phyloP scores from a whole-genome alignment of 2,329 filamentous ascomycete genomes.

The Cercospora sp. region DNA sequence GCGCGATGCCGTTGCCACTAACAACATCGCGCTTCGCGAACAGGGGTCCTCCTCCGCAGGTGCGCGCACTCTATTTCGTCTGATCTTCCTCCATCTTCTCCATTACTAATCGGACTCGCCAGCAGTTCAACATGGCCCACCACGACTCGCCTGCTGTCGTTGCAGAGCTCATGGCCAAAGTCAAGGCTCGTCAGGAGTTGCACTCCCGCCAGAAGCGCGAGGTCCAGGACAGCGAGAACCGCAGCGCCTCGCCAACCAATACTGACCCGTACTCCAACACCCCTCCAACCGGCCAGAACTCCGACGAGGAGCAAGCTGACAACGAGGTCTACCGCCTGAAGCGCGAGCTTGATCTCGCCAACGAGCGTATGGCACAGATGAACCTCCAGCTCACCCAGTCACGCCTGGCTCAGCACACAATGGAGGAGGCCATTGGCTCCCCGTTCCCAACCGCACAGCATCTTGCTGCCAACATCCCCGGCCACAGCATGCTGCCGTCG shows the following conservation, averaged over 20 bases:
- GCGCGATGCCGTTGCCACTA: slow-evolving; percentile 36
- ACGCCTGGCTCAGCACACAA: slow-evolving; percentile 60
- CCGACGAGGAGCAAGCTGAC: slow-evolving; percentile 40
- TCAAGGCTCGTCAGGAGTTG: slow-evolving; percentile 69
- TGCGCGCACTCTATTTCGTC: slow-evolving; percentile 21
- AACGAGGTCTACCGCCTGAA: slow-evolving; percentile 69
- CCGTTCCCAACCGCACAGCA: slow-evolving; percentile 36
- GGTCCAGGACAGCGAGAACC: slow-evolving; percentile 45
- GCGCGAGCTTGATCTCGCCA: slow-evolving; percentile 68
- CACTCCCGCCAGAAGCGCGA: slow-evolving; percentile 61
- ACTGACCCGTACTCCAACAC: slow-evolving; percentile 37
- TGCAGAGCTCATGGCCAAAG: slow-evolving; percentile 71
- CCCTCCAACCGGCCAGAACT: slow-evolving; percentile 29
- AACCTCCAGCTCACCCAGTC: slow-evolving; percentile 69
- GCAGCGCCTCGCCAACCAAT: slow-evolving; percentile 31
- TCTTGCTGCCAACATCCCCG: slow-evolving; percentile 34
- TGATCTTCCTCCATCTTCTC: slow-evolving; percentile 24
- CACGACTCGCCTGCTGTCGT: slow-evolving; percentile 40
- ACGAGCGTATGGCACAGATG: slow-evolving; percentile 68
- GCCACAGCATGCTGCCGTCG: slow-evolving; percentile 21
- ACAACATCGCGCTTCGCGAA: slow-evolving; percentile 43
- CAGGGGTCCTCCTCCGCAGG: slow-evolving; percentile 26
- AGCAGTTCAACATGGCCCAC: slow-evolving; percentile 21
- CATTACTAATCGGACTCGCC: slow-evolving; percentile 13
- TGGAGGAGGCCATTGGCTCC: slow-evolving; percentile 50